Evolutionary conservation across 2,329 filamentous ascomycete genomes (phyloP).

Genomic region (Cladosporium sp.): DNA sequence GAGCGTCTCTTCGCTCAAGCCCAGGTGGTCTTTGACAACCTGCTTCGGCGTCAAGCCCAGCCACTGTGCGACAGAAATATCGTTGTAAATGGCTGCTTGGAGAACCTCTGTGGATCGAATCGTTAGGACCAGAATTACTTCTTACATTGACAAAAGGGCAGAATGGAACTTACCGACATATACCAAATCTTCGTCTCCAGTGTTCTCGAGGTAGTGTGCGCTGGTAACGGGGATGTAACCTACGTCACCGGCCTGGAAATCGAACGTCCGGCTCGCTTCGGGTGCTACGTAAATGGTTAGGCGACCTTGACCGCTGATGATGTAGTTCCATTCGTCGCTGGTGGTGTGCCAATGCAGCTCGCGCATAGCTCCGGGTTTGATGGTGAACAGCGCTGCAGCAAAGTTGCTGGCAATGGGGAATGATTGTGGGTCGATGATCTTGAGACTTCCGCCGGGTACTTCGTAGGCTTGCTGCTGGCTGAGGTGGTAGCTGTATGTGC

Average conservation of each 20-base stretch:
- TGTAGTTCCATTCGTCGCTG: conserved; percentile 63
- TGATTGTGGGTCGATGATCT: conserved; percentile 58
- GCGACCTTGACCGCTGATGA: conserved; percentile 57
- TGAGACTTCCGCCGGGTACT: conserved; percentile 57
- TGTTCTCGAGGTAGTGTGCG: conserved; percentile 64
- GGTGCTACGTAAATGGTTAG: conserved; percentile 59
- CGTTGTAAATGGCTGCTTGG: conserved; percentile 53
- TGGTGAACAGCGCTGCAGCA: conserved; percentile 57
- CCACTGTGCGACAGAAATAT: conserved; percentile 61
- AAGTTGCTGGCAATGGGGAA: conserved; percentile 60
- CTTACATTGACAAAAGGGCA: not conserved
- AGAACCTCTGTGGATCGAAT: conserved; percentile 49
- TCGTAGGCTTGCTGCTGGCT: conserved; percentile 50
- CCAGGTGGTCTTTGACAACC: conserved; percentile 39
- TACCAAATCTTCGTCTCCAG: conserved; percentile 56
- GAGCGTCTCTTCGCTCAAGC: conserved; percentile 34
- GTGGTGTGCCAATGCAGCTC: conserved; percentile 65
- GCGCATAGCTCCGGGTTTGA: conserved; percentile 64
- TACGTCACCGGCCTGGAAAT: conserved; percentile 61
- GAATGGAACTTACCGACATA: conserved; percentile 43
- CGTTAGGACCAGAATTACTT: not conserved
- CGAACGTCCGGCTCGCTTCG: conserved; percentile 54
- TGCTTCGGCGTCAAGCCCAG: conserved; percentile 51
- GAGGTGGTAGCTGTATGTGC: conserved; percentile 46
- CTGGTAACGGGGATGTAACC: conserved; percentile 58